Conservation (phyloP, 2,329 filamentous ascomycete genomes). For the Sporothrix sp. region DNA sequence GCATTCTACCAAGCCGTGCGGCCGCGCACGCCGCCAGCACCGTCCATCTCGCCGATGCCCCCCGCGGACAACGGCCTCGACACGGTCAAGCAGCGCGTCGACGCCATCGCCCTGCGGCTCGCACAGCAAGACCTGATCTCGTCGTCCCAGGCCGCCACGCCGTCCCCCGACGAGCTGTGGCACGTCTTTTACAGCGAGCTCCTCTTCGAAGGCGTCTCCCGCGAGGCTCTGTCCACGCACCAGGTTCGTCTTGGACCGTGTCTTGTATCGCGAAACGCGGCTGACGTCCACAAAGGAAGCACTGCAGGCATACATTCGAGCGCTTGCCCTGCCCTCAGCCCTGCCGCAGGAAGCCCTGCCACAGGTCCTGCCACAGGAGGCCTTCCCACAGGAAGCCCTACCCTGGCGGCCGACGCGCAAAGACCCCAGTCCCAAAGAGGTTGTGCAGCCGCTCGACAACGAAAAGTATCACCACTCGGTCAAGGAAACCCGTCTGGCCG, state of each 20-base stretch:
- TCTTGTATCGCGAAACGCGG: no score
- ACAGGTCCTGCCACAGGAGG: slow-evolving; percentile 30
- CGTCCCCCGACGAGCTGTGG: slow-evolving; percentile 43
- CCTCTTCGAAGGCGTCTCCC: slow-evolving; percentile 48
- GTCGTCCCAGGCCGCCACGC: neutral
- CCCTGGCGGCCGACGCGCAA: slow-evolving; percentile 17
- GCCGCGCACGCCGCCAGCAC: slow-evolving; percentile 32
- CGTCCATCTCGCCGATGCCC: slow-evolving; percentile 16
- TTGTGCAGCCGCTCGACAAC: slow-evolving; percentile 27
- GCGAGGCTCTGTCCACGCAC: slow-evolving; percentile 44
- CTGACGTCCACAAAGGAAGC: no score
- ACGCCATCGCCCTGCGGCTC: slow-evolving; percentile 44
- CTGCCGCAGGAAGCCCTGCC: slow-evolving; percentile 14
- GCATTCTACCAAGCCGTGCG: slow-evolving; percentile 28
- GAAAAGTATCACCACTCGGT: slow-evolving; percentile 34
- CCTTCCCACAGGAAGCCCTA: slow-evolving; percentile 20
- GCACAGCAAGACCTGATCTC: slow-evolving; percentile 29
- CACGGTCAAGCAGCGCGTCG: slow-evolving; percentile 50
- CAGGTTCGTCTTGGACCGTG: slow-evolving; percentile 30
- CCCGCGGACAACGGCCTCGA: slow-evolving; percentile 37
- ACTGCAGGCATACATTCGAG: no score
- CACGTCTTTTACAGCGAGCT: slow-evolving; percentile 49
- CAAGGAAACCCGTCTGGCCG: slow-evolving; percentile 19
- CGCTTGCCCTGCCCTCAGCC: no score
- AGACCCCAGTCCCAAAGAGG: slow-evolving; percentile 28